A percentile compares a stretch with the other conserved stretches of the same genome.
These are phyloP conservation scores for Pseudisothecium myosuroides DNA, from an alignment of 225 moss, liverwort and hornwort genomes.

Conservation along the genomic window DNA sequence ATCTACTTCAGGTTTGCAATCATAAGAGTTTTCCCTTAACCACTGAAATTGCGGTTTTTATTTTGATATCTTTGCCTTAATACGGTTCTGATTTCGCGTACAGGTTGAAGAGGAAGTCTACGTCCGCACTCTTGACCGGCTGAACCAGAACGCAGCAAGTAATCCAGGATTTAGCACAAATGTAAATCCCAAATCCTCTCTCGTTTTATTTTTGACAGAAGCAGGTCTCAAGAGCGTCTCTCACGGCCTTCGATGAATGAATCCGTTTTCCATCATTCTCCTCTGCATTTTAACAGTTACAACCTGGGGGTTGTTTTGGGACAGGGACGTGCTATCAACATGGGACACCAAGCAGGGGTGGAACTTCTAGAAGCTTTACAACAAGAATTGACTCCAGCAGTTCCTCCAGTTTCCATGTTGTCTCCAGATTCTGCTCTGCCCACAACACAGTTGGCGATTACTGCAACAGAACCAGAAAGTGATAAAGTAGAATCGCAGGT, in stretches of 20 bases:
- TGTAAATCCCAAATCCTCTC: background rate
- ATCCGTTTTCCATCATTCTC: background rate
- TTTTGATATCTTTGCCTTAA: background rate
- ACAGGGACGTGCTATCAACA: constrained; percentile 6
- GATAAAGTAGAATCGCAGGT: background rate
- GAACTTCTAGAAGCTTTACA: constrained; percentile 37
- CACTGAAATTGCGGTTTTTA: background rate
- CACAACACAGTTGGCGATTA: background rate
- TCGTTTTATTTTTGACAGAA: background rate
- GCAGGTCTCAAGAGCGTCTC: background rate
- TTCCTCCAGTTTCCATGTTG: constrained; percentile 1
- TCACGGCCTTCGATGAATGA: background rate
- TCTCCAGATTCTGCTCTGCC: constrained; percentile 2
- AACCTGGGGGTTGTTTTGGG: background rate
- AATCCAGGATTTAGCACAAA: background rate
- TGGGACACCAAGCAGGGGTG: constrained; percentile 9
- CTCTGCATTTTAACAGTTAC: background rate
- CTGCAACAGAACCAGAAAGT: background rate
- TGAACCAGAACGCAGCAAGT: constrained; percentile 10
- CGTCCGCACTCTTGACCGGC: constrained; percentile 35
- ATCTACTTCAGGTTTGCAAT: constrained; percentile 39
- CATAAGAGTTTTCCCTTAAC: background rate
- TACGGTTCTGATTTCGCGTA: background rate
- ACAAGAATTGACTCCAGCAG: constrained; percentile 18
- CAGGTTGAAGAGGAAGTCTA: constrained; percentile 53